Conservation (phyloP, 1,284 basidiomycete species). For the Microbotryomycetes sp. region DNA sequence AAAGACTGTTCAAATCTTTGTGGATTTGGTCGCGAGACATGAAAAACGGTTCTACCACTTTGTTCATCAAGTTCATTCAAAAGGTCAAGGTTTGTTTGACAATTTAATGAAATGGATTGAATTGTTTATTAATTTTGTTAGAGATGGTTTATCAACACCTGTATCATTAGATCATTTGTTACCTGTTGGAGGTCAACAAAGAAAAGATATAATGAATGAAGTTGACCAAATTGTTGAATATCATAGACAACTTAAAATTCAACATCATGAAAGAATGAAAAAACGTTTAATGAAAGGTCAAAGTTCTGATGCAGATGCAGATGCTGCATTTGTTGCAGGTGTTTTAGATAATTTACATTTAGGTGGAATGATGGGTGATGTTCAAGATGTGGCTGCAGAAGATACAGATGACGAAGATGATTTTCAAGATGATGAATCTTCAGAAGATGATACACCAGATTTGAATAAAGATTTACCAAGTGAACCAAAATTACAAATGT, state of each 20-base stretch:
- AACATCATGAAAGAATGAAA: slow-evolving; percentile 80
- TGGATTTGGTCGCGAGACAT: slow-evolving; percentile 87
- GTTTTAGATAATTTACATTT: slow-evolving; percentile 73
- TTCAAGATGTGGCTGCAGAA: slow-evolving; percentile 67
- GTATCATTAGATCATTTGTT: slow-evolving; percentile 79
- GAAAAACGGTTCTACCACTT: slow-evolving; percentile 94
- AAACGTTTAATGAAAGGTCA: slow-evolving; percentile 60
- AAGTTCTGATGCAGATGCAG: slow-evolving; percentile 66
- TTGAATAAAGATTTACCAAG: slow-evolving; percentile 40
- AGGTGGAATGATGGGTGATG: slow-evolving; percentile 70
- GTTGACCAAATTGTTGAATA: slow-evolving; percentile 80
- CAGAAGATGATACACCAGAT: slow-evolving; percentile 45
- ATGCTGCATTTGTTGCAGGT: slow-evolving; percentile 68
- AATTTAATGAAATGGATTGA: slow-evolving; percentile 96
- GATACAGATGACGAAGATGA: slow-evolving; percentile 46
- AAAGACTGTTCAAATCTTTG: slow-evolving; percentile 84
- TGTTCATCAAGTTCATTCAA: slow-evolving; percentile 97
- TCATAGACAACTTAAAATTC: slow-evolving; percentile 84
- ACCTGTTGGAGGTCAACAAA: slow-evolving; percentile 68
- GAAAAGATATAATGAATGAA: slow-evolving; percentile 68
- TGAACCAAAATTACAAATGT: slow-evolving; percentile 44
- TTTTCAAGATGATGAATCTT: slow-evolving; percentile 42
- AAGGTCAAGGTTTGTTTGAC: slow-evolving; percentile 90
- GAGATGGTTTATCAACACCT: slow-evolving; percentile 63
- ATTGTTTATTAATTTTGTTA: slow-evolving; percentile 81